A percentile compares a stretch with the other conserved stretches of the same genome.
These are phyloP conservation scores for Stromatinia cepivora DNA, from an alignment of 2,329 filamentous ascomycete species.

Conservation along the genomic window DNA sequence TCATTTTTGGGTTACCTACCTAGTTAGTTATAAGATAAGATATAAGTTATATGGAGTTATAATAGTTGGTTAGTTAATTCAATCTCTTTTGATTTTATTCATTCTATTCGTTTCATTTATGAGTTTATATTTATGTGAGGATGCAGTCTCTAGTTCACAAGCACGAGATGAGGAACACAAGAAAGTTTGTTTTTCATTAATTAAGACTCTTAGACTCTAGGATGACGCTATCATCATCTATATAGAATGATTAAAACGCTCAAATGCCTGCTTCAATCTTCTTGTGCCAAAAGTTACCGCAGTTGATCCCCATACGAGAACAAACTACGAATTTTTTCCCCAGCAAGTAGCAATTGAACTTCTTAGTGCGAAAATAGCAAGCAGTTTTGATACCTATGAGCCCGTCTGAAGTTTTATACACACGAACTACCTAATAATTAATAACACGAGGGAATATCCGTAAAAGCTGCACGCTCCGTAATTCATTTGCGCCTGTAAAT, in stretches of 20 bases:
- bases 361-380: slow-evolving; percentile 19
- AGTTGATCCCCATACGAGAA: slow-evolving; percentile 6
- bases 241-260: slow-evolving; percentile 23
- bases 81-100: background rate
- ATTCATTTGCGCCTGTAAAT: slow-evolving; percentile 22
- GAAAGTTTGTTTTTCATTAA: slow-evolving; percentile 18
- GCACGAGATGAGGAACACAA: background rate
- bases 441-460: slow-evolving; percentile 22
- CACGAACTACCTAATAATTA: slow-evolving; percentile 21
- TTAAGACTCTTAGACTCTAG: slow-evolving; percentile 22
- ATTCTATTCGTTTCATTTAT: background rate
- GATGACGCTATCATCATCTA: slow-evolving; percentile 19
- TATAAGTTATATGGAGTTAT: background rate
- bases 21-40: too few relatives aligned
- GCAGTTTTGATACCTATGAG: slow-evolving; percentile 21
- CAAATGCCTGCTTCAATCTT: slow-evolving; percentile 21
- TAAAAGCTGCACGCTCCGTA: slow-evolving; percentile 18
- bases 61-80: background rate
- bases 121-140: background rate
- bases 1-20: too few relatives aligned
- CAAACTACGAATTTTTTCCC: slow-evolving; percentile 1
- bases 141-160: background rate
- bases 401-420: slow-evolving; percentile 22
- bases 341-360: slow-evolving; percentile 22
- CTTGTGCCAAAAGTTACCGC: slow-evolving; percentile 20